Evolutionary conservation across 345 rosid genomes (phyloP).

Genomic region (Atalantia buxifolia): DNA sequence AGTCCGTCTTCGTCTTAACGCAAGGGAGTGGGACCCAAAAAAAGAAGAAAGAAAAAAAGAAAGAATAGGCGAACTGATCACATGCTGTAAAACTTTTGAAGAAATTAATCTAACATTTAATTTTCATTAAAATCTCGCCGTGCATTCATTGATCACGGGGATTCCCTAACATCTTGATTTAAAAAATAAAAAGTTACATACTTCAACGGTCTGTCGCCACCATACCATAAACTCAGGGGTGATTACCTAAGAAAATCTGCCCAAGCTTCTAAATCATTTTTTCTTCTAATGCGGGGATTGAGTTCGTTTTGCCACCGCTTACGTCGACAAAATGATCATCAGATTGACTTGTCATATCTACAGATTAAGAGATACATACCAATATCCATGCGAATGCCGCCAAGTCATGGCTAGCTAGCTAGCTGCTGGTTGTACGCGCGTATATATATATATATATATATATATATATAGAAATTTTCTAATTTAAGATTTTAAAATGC

Average conservation of each 20-base stretch:
- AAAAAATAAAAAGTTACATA: not conserved
- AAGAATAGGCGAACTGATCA: not conserved
- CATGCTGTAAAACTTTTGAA: not conserved
- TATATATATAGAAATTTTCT: too few species aligned
- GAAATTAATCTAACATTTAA: not conserved
- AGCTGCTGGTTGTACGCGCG: too few species aligned
- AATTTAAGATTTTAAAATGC: too few species aligned
- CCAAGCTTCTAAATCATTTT: not conserved
- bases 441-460: too few species aligned
- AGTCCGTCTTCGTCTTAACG: not conserved
- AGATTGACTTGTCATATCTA: not conserved
- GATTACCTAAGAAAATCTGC: slow-evolving; percentile 1
- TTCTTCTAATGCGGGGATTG: not conserved
- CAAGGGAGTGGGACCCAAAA: too few species aligned
- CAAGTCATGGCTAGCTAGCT: too few species aligned
- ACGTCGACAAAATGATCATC: not conserved
- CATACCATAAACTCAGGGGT: not conserved
- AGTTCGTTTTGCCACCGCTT: not conserved
- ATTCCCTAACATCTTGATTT: slow-evolving; percentile 22
- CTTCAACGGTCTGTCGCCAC: not conserved
- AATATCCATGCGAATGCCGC: slow-evolving; percentile 1
- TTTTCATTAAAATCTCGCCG: slow-evolving; percentile 32
- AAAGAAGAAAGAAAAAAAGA: fast-evolving
- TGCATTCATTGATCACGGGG: slow-evolving; percentile 32
- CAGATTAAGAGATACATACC: not conserved